These are phyloP conservation scores for Sphaerosporella brunnea DNA, from an alignment of 495 filamentous ascomycete genomes.

Conservation along the genomic window DNA sequence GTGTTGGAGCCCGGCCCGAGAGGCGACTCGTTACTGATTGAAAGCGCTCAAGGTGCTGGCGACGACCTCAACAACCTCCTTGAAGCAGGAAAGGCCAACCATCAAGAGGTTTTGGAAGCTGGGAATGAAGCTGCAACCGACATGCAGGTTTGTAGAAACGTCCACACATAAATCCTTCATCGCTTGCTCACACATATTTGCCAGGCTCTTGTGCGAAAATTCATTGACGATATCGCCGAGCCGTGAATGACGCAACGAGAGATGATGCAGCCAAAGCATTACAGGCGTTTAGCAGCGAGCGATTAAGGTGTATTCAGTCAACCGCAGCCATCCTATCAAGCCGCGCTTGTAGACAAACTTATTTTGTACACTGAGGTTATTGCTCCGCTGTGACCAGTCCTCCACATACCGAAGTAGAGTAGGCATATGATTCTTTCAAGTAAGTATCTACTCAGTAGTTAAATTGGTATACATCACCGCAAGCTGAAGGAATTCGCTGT, in stretches of 20 bases:
- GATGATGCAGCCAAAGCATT: background rate
- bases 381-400: too few relatives aligned
- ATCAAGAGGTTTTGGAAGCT: conserved; percentile 54
- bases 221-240: conserved; percentile 18
- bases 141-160: conserved; percentile 36
- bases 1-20: conserved; percentile 45
- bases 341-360: too few relatives aligned
- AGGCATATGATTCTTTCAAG: too few relatives aligned
- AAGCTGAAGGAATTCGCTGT: too few relatives aligned
- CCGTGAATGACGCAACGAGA: background rate
- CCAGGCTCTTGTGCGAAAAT: conserved; percentile 19
- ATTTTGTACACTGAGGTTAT: too few relatives aligned
- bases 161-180: background rate
- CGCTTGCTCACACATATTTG: conserved; percentile 3
- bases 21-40: conserved; percentile 36
- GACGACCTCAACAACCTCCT: conserved; percentile 39
- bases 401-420: too few relatives aligned
- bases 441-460: background rate
- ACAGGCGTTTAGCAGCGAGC: background rate
- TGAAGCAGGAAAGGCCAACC: conserved; percentile 48
- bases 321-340: background rate
- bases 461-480: too few relatives aligned
- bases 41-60: conserved; percentile 24
- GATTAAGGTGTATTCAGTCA: background rate
- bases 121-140: conserved; percentile 44